These are phyloP conservation scores for Terana coerulea DNA, from an alignment of 768 basidiomycete genomes.

Conservation along the genomic window DNA sequence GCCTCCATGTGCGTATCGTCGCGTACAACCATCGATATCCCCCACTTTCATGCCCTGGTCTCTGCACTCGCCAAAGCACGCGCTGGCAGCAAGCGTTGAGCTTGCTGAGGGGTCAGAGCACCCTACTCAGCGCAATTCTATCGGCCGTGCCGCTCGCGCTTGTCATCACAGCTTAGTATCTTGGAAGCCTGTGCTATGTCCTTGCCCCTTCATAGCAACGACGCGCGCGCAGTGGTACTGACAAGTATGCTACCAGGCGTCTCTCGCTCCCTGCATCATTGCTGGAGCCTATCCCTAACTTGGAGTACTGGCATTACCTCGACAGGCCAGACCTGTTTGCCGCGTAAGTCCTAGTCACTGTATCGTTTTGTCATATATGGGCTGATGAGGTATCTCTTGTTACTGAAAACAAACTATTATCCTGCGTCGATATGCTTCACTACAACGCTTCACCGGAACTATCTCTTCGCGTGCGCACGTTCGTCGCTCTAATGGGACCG, in stretches of 20 bases:
- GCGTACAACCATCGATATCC: background rate
- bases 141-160: background rate
- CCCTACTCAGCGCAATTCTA: background rate
- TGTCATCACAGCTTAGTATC: background rate
- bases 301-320: slow-evolving; percentile 95
- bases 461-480: too few species aligned
- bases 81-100: too few species aligned
- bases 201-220: background rate
- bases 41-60: too few species aligned
- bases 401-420: too few species aligned
- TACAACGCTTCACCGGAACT: too few species aligned
- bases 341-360: slow-evolving; percentile 53
- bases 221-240: background rate
- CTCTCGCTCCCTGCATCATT: slow-evolving; percentile 90
- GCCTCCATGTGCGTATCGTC: slow-evolving; percentile 72
- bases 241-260: slow-evolving; percentile 54
- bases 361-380: background rate
- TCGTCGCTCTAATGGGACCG: too few species aligned
- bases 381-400: too few species aligned
- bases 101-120: background rate
- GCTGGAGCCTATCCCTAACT: slow-evolving; percentile 90
- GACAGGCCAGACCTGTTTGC: slow-evolving; percentile 90
- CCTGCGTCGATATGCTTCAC: background rate
- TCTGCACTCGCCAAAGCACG: too few species aligned
- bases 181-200: background rate